phyloP scores from a whole-genome alignment of 352 stramenopile genomes.

The Lagenidium sp. region DNA sequence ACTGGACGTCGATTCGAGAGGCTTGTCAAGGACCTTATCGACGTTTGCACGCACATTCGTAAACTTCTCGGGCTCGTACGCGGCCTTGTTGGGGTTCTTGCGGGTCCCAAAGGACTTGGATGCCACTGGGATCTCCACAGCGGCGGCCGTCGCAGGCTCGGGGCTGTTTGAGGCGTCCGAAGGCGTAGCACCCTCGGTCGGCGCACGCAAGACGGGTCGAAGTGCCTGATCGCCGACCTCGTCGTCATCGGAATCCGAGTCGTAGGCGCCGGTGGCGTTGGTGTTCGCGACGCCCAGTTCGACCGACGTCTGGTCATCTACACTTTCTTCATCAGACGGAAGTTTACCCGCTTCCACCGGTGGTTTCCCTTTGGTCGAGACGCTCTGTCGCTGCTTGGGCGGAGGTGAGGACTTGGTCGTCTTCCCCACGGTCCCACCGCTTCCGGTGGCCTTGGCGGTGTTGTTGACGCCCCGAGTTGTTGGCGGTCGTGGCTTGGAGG shows the following conservation, averaged over 20 bases:
- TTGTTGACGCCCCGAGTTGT: background rate
- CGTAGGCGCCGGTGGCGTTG: conserved; percentile 10
- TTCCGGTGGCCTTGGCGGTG: too few relatives aligned
- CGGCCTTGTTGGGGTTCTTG: conserved; percentile 78
- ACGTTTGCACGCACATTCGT: conserved; percentile 39
- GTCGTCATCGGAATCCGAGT: background rate
- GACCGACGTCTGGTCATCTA: too few relatives aligned
- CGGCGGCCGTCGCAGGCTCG: conserved; percentile 7
- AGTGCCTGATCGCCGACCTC: background rate
- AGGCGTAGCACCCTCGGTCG: background rate
- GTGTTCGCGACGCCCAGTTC: conserved; percentile 4
- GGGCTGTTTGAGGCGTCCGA: background rate
- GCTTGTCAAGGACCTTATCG: conserved; percentile 60
- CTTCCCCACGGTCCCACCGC: too few relatives aligned
- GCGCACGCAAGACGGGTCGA: too few relatives aligned
- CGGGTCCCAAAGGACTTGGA: conserved; percentile 61
- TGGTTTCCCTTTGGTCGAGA: too few relatives aligned
- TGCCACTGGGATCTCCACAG: too few relatives aligned
- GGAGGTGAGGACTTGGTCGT: too few relatives aligned
- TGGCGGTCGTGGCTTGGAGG: background rate
- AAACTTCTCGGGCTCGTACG: conserved; percentile 54
- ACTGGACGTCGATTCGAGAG: conserved; percentile 58
- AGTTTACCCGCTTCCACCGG: too few relatives aligned
- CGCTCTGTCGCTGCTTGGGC: too few relatives aligned
- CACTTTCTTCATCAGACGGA: too few relatives aligned